Base-by-base conservation (phyloP, 352 stramenopile species). In the Lagenidium sp. region DNA sequence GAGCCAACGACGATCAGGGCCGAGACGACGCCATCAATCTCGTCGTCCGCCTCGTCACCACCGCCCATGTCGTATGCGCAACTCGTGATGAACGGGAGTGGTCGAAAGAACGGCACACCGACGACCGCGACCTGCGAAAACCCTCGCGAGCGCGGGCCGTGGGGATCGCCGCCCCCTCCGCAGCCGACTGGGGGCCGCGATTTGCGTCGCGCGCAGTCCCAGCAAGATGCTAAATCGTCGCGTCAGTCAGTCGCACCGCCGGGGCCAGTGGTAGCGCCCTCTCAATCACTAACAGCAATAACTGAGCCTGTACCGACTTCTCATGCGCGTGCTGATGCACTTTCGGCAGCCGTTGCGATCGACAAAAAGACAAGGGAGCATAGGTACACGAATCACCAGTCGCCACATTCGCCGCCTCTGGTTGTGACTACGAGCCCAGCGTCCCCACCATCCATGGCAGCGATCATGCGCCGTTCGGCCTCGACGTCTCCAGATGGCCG, bases 281-380 rank as follows among this genome's bases (percentile, higher is more conserved):
- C 13, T 22, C 36, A 7, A 24, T 41, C 36, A 6, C 19, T 15
- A 15, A 4, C n/a, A 21, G 20, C 28, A 21, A 21, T 8, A 10
- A 7, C 7, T 16, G 34, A 7, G 36, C 36, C 36, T 1, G 26
- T 50, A 26, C 30, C 50, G 29, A 20, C 40, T 4, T 37, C 50
- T 3, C 41, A 57, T 21, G 34, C 50, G 10, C 42, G 50, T 4
- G 50, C 50, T 11, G 50, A 57, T 19, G 50, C 50, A 32, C 31
- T 57, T 12, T 57, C 50, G 36, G 50, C 50, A 5, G 50, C 50
- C 23, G 50, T 48, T 10, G 48, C 50, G 11, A 48, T 57, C 42
- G 50, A 57, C 43, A 57, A 57, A 44, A 57, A 51, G 20, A 32
- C 43, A 1, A 35, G 50, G 13, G 50, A 57, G 29, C 50, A 44